Conservation (phyloP, 768 basidiomycete genomes). For the Pleurotus giganteus region DNA sequence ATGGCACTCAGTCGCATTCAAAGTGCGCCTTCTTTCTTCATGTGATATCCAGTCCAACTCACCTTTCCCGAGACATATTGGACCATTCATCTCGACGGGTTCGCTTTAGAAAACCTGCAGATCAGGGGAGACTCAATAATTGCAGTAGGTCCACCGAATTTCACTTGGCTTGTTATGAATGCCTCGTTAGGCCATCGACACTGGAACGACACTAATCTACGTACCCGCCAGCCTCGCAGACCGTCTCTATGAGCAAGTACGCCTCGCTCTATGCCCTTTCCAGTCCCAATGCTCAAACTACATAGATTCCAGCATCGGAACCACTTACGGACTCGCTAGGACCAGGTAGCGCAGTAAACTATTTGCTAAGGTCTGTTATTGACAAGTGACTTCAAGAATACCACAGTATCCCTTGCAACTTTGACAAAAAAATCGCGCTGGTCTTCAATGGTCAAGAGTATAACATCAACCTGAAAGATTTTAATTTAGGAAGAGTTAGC, state of each 20-base stretch:
- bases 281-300: background rate
- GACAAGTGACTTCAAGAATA: slow-evolving; percentile 33
- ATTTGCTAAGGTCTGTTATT: too few relatives aligned
- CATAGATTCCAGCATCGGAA: slow-evolving; percentile 49
- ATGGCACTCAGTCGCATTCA: slow-evolving; percentile 36
- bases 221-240: slow-evolving; percentile 41
- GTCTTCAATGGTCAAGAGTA: slow-evolving; percentile 42
- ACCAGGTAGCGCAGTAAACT: slow-evolving; percentile 25
- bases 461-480: slow-evolving; percentile 44
- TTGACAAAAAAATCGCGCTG: slow-evolving; percentile 34
- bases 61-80: slow-evolving; percentile 51
- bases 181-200: slow-evolving; percentile 55
- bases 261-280: background rate
- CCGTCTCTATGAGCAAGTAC: slow-evolving; percentile 46
- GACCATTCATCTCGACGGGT: slow-evolving; percentile 48
- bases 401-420: slow-evolving; percentile 54
- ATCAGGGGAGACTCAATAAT: slow-evolving; percentile 22
- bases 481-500: slow-evolving; percentile 47
- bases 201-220: slow-evolving; percentile 67
- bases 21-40: slow-evolving; percentile 22
- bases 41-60: background rate
- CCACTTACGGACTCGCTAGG: slow-evolving; percentile 39
- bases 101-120: slow-evolving; percentile 28
- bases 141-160: slow-evolving; percentile 30
- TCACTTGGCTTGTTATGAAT: slow-evolving; percentile 1